Percentiles rank a stretch among this genome's conserved stretches.
These are phyloP conservation scores for Amaranthus hypochondriacus DNA, from an alignment of 148 eudicot species.

Conservation along the genomic window DNA sequence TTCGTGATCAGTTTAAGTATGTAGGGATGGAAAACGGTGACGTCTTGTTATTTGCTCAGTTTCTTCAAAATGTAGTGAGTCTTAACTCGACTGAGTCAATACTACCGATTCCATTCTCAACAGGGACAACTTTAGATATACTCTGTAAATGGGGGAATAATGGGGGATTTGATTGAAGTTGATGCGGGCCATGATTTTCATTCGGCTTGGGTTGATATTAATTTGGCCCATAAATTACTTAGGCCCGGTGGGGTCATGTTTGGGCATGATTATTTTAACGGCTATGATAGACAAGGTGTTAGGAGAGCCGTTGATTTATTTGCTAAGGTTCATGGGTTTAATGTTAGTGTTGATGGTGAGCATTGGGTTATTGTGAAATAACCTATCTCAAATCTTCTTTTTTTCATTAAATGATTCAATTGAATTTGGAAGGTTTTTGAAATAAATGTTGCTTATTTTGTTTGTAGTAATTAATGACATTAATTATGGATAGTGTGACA, in stretches of 20 bases:
- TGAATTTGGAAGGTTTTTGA: no score
- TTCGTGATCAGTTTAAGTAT: constrained; percentile 16
- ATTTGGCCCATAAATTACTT: constrained; percentile 52
- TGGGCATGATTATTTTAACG: constrained; percentile 59
- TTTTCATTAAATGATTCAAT: no score
- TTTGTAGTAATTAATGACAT: no score
- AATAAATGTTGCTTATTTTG: no score
- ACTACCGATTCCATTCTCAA: constrained; percentile 49
- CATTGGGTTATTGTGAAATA: constrained; percentile 44
- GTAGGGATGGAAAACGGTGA: constrained; percentile 52
- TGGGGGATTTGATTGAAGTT: constrained; percentile 58
- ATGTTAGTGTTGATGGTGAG: constrained; percentile 42
- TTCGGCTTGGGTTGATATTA: constrained; percentile 74
- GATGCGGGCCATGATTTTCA: constrained; percentile 78
- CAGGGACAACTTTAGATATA: constrained; percentile 39
- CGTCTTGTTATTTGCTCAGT: constrained; percentile 47
- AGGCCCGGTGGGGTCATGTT: constrained; percentile 70
- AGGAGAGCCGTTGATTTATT: constrained; percentile 66
- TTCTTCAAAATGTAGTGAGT: constrained; percentile 56
- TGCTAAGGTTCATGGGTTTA: constrained; percentile 48
- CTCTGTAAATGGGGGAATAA: constrained; percentile 66
- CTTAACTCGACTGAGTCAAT: constrained; percentile 33
- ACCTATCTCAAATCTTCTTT: no score
- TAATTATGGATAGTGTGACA: no score
- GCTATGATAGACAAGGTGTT: constrained; percentile 53